Evolutionary conservation across 108 stramenopile genomes (phyloP).

Genomic region (Fistulifera pelliculosa): DNA sequence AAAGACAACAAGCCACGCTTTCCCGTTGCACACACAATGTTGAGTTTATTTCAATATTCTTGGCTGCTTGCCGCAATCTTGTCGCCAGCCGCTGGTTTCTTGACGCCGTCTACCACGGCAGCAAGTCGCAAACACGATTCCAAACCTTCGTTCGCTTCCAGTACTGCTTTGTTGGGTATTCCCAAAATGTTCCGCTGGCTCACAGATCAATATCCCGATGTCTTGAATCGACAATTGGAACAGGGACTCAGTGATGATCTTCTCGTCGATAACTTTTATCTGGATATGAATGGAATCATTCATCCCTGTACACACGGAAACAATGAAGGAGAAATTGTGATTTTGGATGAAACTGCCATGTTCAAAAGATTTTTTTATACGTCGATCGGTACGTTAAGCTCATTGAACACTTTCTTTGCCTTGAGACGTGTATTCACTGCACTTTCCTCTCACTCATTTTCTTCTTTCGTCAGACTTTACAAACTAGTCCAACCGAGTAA

Average conservation of each 20-base stretch:
- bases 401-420: neutral
- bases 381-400: slow-evolving; percentile 51
- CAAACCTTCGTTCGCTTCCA: too few species aligned
- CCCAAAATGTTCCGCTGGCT: slow-evolving; percentile 99
- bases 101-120: too few species aligned
- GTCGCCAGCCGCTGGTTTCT: too few species aligned
- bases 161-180: slow-evolving; percentile 73
- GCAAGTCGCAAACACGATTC: too few species aligned
- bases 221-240: slow-evolving; percentile 84
- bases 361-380: slow-evolving; percentile 95
- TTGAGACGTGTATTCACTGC: neutral
- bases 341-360: slow-evolving; percentile 92
- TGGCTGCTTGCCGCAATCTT: too few species aligned
- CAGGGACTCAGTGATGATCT: slow-evolving; percentile 48
- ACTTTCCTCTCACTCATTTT: slow-evolving; percentile 1
- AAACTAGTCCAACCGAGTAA: slow-evolving; percentile 85
- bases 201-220: slow-evolving; percentile 95
- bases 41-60: too few species aligned
- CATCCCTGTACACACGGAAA: slow-evolving; percentile 97
- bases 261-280: slow-evolving; percentile 91
- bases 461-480: slow-evolving; percentile 51
- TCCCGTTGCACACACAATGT: too few species aligned
- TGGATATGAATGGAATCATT: slow-evolving; percentile 99
- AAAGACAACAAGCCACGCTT: too few species aligned
- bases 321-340: slow-evolving; percentile 69